These are phyloP conservation scores for Diacronema lutheri DNA, from an alignment of 78 protist genomes.

Conservation along the genomic window DNA sequence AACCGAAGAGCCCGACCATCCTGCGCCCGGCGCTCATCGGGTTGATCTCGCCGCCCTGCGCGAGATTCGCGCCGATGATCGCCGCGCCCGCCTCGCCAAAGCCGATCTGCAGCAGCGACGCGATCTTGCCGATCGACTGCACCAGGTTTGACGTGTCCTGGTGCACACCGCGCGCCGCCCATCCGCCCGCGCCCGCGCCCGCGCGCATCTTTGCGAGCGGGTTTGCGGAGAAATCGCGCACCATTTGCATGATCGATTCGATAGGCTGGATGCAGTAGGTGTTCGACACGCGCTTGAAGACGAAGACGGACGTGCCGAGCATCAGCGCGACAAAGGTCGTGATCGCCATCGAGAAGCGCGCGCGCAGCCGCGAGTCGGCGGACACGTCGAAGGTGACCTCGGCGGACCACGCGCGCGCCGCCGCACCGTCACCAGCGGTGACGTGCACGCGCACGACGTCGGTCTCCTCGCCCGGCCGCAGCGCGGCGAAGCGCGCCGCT, in stretches of 20 bases:
- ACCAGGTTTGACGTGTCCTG: neutral
- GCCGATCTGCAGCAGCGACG: constrained; percentile 11
- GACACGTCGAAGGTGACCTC: neutral
- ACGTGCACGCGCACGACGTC: too few relatives aligned
- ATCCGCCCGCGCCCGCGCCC: too few relatives aligned
- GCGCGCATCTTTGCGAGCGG: neutral
- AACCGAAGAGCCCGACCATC: neutral
- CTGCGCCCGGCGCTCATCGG: constrained; percentile 9
- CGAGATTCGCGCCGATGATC: constrained; percentile 9
- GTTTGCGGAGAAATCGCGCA: neutral
- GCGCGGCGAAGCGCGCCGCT: too few relatives aligned
- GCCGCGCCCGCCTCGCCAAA: constrained; percentile 35
- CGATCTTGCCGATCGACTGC: neutral
- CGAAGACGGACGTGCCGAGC: neutral
- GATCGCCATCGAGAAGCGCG: neutral
- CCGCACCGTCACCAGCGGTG: too few relatives aligned
- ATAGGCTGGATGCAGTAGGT: neutral
- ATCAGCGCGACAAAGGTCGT: neutral
- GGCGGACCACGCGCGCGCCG: neutral
- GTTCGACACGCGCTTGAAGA: neutral
- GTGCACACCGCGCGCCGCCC: neutral
- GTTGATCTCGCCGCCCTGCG: neutral
- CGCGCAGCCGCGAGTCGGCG: neutral
- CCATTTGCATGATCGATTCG: neutral
- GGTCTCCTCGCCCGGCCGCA: too few relatives aligned